A percentile compares a stretch with the other conserved stretches of the same genome.
Conservation (phyloP, 208 protist species). For the Trypanosoma boissoni region DNA sequence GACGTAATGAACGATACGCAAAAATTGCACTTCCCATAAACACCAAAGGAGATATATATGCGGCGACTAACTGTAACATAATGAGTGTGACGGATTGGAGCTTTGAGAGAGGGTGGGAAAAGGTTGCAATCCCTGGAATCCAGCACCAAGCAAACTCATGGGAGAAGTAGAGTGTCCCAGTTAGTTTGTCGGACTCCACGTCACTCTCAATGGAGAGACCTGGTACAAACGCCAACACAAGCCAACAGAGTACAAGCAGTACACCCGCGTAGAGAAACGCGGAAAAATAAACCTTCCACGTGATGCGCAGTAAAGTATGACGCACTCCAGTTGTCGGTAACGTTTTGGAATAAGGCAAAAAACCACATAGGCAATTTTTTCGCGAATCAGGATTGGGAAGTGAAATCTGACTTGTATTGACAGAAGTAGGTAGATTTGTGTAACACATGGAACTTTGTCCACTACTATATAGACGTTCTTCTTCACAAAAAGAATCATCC, state of each 20-base stretch:
- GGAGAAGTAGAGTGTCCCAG: conserved; percentile 10
- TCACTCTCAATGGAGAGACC: neutral
- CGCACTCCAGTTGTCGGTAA: neutral
- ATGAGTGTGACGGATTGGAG: neutral
- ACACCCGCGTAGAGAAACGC: conserved; percentile 5
- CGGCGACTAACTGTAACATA: conserved; percentile 5
- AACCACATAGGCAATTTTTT: too few relatives aligned
- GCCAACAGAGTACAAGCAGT: conserved; percentile 8
- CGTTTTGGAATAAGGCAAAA: too few relatives aligned
- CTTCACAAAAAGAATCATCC: neutral
- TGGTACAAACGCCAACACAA: conserved; percentile 9
- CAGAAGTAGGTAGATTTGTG: neutral
- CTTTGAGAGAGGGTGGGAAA: neutral
- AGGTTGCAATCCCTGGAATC: conserved; percentile 3
- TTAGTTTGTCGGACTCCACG: neutral
- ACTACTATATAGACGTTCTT: conserved; percentile 12
- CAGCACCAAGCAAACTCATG: conserved; percentile 23
- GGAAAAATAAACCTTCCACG: conserved; percentile 15
- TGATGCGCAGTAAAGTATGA: conserved; percentile 10
- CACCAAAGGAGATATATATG: conserved; percentile 3
- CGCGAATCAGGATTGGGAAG: too few relatives aligned
- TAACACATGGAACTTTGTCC: neutral
- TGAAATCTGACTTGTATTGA: neutral
- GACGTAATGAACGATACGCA: conserved; percentile 4
- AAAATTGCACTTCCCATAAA: conserved; percentile 16